Conservation (phyloP, 78 protist species). For the Bodo saltans region DNA sequence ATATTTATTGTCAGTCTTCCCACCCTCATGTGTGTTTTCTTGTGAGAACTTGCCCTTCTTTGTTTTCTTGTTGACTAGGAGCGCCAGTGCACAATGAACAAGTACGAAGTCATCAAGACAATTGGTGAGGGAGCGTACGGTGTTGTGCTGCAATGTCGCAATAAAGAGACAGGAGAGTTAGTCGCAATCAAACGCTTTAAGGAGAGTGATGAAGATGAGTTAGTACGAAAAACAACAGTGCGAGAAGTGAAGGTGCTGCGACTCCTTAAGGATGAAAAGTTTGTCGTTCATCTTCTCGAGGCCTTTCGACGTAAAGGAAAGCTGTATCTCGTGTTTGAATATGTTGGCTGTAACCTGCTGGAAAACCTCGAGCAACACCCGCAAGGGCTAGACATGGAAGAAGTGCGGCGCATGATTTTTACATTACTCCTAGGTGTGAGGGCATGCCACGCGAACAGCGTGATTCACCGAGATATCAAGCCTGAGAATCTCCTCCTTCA, state of each 20-base stretch:
- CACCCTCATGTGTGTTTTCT: too few species aligned
- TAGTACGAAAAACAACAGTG: conserved; percentile 33
- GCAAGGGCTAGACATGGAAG: conserved; percentile 25
- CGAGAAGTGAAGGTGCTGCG: conserved; percentile 56
- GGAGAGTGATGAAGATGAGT: conserved; percentile 55
- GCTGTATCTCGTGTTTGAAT: conserved; percentile 61
- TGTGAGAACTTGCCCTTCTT: too few species aligned
- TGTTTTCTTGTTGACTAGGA: too few species aligned
- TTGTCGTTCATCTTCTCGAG: conserved; percentile 38
- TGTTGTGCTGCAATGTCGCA: conserved; percentile 61
- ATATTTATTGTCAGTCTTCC: too few species aligned
- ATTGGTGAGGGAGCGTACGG: conserved; percentile 81
- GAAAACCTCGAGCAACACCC: conserved; percentile 51
- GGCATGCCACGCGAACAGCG: conserved; percentile 38
- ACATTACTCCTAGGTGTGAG: conserved; percentile 43
- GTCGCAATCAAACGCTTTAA: conserved; percentile 68
- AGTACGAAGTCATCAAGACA: conserved; percentile 43
- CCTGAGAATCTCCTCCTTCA: conserved; percentile 66
- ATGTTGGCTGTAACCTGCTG: conserved; percentile 41
- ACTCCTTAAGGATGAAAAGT: background rate
- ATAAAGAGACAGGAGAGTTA: conserved; percentile 54
- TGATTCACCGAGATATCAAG: conserved; percentile 59
- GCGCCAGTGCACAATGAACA: too few species aligned
- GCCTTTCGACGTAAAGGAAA: conserved; percentile 43
- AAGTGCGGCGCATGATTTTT: background rate